Percentiles rank a stretch among this genome's conserved stretches.
These are phyloP conservation scores for Limonomyces culmigenus DNA, from an alignment of 1,284 basidiomycete genomes.

Conservation along the genomic window DNA sequence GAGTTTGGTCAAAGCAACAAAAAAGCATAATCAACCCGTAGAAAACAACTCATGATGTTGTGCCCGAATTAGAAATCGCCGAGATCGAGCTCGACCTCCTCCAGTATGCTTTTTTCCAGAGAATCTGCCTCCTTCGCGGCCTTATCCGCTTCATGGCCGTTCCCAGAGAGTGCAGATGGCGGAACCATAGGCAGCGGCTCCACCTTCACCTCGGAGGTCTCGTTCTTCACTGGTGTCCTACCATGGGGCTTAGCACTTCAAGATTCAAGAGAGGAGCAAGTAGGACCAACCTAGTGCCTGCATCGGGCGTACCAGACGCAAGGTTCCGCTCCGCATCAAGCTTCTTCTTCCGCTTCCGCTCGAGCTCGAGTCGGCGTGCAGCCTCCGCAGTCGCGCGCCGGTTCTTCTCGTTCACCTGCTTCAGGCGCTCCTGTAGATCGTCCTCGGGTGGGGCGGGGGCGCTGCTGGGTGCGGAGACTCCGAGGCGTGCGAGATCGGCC, in stretches of 20 bases:
- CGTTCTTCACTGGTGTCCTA: constrained; percentile 12
- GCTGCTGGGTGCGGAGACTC: constrained; percentile 2
- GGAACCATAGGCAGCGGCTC: constrained; percentile 22
- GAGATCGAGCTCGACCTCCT: constrained; percentile 57
- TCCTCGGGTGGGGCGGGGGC: constrained; percentile 12
- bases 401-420: constrained; percentile 80
- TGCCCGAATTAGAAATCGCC: constrained; percentile 74
- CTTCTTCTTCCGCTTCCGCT: constrained; percentile 43
- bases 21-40: too few relatives aligned
- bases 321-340: too few relatives aligned
- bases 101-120: constrained; percentile 40
- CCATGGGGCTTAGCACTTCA: constrained; percentile 24
- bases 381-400: constrained; percentile 65
- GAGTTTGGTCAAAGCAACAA: too few relatives aligned
- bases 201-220: constrained; percentile 8
- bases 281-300: constrained; percentile 23
- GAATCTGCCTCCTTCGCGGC: constrained; percentile 19
- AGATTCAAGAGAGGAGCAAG: constrained; percentile 9
- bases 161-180: constrained; percentile 13
- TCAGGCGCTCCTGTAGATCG: constrained; percentile 37
- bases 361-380: constrained; percentile 62
- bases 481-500: constrained; percentile 37
- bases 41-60: too few relatives aligned
- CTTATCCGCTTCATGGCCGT: constrained; percentile 7
- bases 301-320: constrained; percentile 20